Evolutionary conservation across 202 grass and related monocot genomes (phyloP), one percentile per base, ranked within the genome.

Genomic region (Panicum hallii): DNA sequence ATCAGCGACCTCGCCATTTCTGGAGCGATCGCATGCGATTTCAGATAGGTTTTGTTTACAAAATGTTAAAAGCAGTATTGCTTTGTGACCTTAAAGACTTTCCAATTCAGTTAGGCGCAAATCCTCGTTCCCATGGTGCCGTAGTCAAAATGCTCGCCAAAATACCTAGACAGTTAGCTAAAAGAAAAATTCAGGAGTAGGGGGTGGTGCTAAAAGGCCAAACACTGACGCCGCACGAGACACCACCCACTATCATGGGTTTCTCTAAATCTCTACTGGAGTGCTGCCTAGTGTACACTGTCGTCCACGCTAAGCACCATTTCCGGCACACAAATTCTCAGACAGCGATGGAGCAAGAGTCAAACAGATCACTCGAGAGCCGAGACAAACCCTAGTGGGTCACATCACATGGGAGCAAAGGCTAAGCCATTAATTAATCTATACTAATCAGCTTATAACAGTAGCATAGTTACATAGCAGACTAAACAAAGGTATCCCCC

Each of bases 291-390:
- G 34, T 57, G 58, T 11, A 7, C 62, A 66, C 41, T 91, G 56
- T 17, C 89, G 83, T 91, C 57, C 56, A 88, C 70, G 77, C 65
- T 28, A 78, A 81, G 85, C 81, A 62, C 56, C 89, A 78, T 34
- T 87, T 64, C 16, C 75, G 80, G 43, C 9, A 15, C 22, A 83
- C 19, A 75, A 11, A 15, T 12, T 5, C 7, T 26, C 7, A 43
- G 17, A 19, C 0, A 26, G 41, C 9, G n/a, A 68, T 40, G 42
- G 45, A 44, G 42, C 74, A 82, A 13, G 58, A 45, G 88, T 79
- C 79, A 72, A 74, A 36, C 30, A 13, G 45, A 60, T 30, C 88
- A 42, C 34, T 41, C n/a, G 6, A 20, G 22, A 11, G 14, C 10
- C 3, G 19, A 68, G 79, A 86, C 83, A 83, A 44, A 1, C 10